These are phyloP conservation scores for Boletus tomentosulus DNA, from an alignment of 768 basidiomycete genomes.

Conservation along the genomic window DNA sequence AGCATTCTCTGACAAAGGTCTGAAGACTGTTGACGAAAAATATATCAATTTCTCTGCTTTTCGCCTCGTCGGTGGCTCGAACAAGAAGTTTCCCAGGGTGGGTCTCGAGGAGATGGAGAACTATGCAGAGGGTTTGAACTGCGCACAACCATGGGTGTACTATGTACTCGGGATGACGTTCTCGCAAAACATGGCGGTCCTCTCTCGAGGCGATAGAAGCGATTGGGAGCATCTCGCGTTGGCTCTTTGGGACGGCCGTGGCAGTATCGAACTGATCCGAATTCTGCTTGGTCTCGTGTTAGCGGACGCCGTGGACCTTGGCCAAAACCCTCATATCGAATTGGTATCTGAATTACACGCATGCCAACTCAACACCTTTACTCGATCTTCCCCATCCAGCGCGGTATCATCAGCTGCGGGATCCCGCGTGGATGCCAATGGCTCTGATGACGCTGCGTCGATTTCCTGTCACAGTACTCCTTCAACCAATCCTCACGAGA, in stretches of 20 bases:
- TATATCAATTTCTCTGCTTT: constrained; percentile 8
- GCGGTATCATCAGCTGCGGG: neutral
- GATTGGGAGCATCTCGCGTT: constrained; percentile 8
- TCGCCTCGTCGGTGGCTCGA: constrained; percentile 7
- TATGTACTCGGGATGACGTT: constrained; percentile 6
- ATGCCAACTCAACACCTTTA: neutral
- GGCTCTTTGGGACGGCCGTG: constrained; percentile 1
- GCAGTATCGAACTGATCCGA: constrained; percentile 11
- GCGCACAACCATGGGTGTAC: constrained; percentile 6
- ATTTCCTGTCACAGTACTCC: neutral
- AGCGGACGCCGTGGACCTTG: constrained; percentile 4
- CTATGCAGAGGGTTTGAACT: constrained; percentile 3
- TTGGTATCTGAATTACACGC: neutral
- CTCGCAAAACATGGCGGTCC: neutral
- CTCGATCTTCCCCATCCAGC: too few species aligned
- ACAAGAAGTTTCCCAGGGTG: neutral
- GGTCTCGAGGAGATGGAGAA: constrained; percentile 3
- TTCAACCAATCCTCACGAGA: neutral
- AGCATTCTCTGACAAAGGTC: constrained; percentile 4
- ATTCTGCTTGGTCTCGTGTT: constrained; percentile 14
- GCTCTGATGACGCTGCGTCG: neutral
- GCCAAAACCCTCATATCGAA: constrained; percentile 2
- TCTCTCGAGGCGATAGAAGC: constrained; percentile 10
- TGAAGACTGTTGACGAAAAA: neutral
- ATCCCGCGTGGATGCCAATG: neutral